Evolutionary conservation across 75 land plant genomes (phyloP).

Genomic region (Pseudotsuga menziesii): DNA sequence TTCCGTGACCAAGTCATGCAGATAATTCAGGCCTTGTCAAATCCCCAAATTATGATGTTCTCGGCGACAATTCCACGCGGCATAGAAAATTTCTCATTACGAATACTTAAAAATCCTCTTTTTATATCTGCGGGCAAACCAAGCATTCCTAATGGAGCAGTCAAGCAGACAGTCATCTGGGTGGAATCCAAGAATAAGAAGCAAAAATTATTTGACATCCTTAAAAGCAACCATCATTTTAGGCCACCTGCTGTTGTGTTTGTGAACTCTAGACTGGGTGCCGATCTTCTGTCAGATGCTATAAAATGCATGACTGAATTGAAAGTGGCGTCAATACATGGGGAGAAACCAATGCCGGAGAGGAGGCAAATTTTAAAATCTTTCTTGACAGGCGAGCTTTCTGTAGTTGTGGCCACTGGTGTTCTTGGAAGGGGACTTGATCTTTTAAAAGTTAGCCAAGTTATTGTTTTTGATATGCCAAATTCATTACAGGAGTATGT

Average conservation of each 20-base stretch:
- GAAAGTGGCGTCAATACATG: constrained; percentile 68
- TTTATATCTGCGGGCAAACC: constrained; percentile 53
- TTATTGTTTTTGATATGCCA: constrained; percentile 90
- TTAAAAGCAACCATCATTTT: constrained; percentile 65
- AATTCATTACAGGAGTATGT: constrained; percentile 78
- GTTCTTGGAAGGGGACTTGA: constrained; percentile 82
- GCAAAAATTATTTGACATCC: constrained; percentile 82
- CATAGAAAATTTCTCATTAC: constrained; percentile 53
- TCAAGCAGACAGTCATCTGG: constrained; percentile 81
- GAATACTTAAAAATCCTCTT: constrained; percentile 44
- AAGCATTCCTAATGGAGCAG: constrained; percentile 50
- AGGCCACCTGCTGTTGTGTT: constrained; percentile 82
- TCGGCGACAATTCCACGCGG: constrained; percentile 75
- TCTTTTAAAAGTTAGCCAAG: constrained; percentile 65
- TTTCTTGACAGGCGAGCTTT: constrained; percentile 64
- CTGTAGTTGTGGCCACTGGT: constrained; percentile 83
- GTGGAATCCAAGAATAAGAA: constrained; percentile 86
- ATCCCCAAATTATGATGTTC: constrained; percentile 79
- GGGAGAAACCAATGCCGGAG: constrained; percentile 86
- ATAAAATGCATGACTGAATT: constrained; percentile 57
- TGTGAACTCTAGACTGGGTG: constrained; percentile 78
- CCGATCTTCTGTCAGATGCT: constrained; percentile 79
- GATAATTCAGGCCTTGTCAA: constrained; percentile 62
- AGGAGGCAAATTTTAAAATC: constrained; percentile 64
- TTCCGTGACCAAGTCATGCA: constrained; percentile 89